Evolutionary conservation across 2,329 filamentous ascomycete species (phyloP).

Genomic region (Nigrospora oryzae): DNA sequence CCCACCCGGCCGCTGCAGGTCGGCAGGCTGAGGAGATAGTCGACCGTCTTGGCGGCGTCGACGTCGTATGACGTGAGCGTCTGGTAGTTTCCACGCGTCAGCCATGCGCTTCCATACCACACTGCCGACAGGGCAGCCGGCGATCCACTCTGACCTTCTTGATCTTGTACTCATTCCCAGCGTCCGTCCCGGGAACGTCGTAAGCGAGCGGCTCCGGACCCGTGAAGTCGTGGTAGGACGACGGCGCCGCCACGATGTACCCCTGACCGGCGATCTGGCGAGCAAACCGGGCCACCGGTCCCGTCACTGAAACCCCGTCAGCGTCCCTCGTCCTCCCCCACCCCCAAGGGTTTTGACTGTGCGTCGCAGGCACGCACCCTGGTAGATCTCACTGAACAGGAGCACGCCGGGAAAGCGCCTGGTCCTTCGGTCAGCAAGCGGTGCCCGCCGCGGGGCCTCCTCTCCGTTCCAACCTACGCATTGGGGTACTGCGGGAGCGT

Average conservation of each 20-base stretch:
- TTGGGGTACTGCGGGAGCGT: slow-evolving; percentile 78
- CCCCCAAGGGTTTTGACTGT: slow-evolving; percentile 1
- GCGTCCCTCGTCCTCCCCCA: not conserved
- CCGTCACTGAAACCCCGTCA: slow-evolving; percentile 56
- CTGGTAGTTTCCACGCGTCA: slow-evolving; percentile 25
- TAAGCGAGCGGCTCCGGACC: slow-evolving; percentile 78
- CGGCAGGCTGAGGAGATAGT: slow-evolving; percentile 60
- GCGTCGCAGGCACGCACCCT: slow-evolving; percentile 50
- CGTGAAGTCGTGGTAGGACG: slow-evolving; percentile 88
- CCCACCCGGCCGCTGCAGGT: slow-evolving; percentile 79
- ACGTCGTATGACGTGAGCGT: slow-evolving; percentile 81
- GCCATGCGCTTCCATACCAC: too few relatives aligned
- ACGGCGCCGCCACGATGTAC: slow-evolving; percentile 87
- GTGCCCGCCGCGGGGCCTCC: not conserved
- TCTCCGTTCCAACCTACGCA: slow-evolving; percentile 41
- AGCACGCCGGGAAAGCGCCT: slow-evolving; percentile 75
- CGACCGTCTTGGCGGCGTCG: slow-evolving; percentile 60
- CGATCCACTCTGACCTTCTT: slow-evolving; percentile 43
- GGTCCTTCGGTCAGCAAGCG: not conserved
- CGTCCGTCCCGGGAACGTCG: slow-evolving; percentile 78
- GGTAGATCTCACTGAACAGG: slow-evolving; percentile 91
- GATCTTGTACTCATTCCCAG: slow-evolving; percentile 80
- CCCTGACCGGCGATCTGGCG: slow-evolving; percentile 87
- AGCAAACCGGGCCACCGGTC: slow-evolving; percentile 81
- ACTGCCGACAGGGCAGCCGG: too few relatives aligned